phyloP scores from a whole-genome alignment of 1,139 yeast species.

The Hemisphaericaspora xylofermentans region DNA sequence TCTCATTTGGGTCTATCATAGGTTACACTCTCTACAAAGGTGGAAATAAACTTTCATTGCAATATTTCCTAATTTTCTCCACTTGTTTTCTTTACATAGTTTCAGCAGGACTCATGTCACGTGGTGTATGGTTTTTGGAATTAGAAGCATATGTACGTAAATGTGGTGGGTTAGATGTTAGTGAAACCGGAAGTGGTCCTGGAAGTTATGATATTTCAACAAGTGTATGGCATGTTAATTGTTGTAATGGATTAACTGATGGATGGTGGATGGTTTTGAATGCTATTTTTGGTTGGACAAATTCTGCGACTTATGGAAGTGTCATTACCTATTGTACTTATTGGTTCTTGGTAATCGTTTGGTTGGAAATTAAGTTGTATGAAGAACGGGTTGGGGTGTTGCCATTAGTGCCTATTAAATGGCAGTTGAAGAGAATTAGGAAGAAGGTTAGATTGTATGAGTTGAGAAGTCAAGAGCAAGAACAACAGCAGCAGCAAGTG shows the following conservation, averaged over 20 bases:
- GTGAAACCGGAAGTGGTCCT: conserved; percentile 90
- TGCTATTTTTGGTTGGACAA: conserved; percentile 94
- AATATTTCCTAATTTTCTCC: conserved; percentile 39
- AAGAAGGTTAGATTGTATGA: conserved; percentile 43
- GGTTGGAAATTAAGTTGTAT: conserved; percentile 50
- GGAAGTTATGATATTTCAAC: conserved; percentile 84
- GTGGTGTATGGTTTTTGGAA: conserved; percentile 90
- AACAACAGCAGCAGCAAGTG: conserved; percentile 5
- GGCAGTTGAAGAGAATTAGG: conserved; percentile 57
- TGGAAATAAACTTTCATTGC: conserved; percentile 43
- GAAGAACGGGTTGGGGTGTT: conserved; percentile 66
- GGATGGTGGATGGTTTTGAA: conserved; percentile 94
- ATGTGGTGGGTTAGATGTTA: conserved; percentile 82
- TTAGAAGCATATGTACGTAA: conserved; percentile 60
- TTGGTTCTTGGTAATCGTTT: conserved; percentile 65
- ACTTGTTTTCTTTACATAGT: conserved; percentile 46
- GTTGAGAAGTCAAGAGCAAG: conserved; percentile 12
- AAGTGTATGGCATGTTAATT: conserved; percentile 93
- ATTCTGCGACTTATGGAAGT: conserved; percentile 91
- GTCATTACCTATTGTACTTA: conserved; percentile 73
- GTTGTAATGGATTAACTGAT: conserved; percentile 88
- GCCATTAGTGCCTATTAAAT: conserved; percentile 57
- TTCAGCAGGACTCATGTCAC: conserved; percentile 45
- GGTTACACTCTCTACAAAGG: conserved; percentile 41
- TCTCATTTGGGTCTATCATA: conserved; percentile 33